Percentiles rank a stretch among this genome's conserved stretches.
These are phyloP conservation scores for Diplodia corticola DNA, from an alignment of 2,329 filamentous ascomycete species.

Conservation along the genomic window DNA sequence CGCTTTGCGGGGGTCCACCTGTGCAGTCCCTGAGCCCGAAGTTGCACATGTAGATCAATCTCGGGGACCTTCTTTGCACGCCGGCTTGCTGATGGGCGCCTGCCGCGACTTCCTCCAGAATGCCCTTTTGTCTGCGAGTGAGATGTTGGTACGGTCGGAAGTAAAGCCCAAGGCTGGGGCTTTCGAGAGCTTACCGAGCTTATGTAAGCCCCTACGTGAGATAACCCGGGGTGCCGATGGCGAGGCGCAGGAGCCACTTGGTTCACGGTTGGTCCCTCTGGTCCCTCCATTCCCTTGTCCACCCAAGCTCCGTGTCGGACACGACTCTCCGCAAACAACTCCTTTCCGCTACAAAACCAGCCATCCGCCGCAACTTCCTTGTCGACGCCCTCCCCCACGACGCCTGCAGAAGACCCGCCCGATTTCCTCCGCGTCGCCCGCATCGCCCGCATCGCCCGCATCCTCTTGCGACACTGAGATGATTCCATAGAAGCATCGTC, in stretches of 20 bases:
- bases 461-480: slow-evolving; percentile 12
- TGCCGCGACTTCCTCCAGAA: background rate
- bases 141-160: background rate
- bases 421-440: background rate
- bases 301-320: background rate
- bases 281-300: background rate
- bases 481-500: slow-evolving; percentile 13
- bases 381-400: background rate
- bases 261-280: background rate
- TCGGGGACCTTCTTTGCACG: no score
- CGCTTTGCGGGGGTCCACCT: background rate
- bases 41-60: no score
- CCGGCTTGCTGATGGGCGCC: background rate
- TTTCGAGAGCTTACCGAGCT: background rate
- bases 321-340: background rate
- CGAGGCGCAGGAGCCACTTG: background rate
- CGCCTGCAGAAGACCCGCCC: background rate
- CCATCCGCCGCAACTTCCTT: background rate
- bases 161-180: background rate
- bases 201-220: background rate
- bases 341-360: background rate
- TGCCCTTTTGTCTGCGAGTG: background rate
- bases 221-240: background rate
- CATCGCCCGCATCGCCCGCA: background rate
- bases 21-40: background rate